Evolutionary conservation across 306 rosid species (phyloP), one percentile per base, ranked within the genome.

Genomic region (Psophocarpus tetragonolobus): DNA sequence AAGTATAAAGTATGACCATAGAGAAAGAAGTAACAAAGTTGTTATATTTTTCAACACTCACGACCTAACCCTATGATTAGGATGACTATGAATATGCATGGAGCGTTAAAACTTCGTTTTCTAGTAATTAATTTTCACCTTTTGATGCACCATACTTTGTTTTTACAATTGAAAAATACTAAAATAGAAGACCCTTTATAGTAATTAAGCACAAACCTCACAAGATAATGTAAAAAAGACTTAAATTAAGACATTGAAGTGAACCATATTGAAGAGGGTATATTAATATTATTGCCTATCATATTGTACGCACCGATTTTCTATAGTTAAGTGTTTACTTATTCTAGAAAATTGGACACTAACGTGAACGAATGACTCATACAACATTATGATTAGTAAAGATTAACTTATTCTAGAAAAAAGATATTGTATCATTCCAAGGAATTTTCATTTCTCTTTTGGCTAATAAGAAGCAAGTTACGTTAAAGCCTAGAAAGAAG

Each of bases 21-120:
- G 56, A 35, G 44, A 77, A 71, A 71, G 27, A 6, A 42, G 39
- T 24, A 27, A 26, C 20, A 57, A 29, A 64, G 67, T 70, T 29
- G 41, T 45, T 18, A n/a, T 70, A 18, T 61, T 56, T 66, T 39
- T 73, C 78, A 20, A 54, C 57, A 41, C 63, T 26, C 70, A 42
- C n/a, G 38, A 1, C 12, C 48, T 48, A 63, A 61, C 36, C 62
- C 48, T 44, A 3, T 45, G 13, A 12, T 0, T 32, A 26, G 32
- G 33, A 11, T 61, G 21, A n/a, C 9, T 54, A 21, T 12, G 78
- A 5, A 20, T 61, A 57, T 17, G 32, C 70, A 61, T 60, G 70
- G 21, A 42, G 27, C 24, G 35, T 17, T 63, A 27, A 29, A 63
- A 38, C 71, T 67, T 74, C 18, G 4, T 41, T 42, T 48, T 71